These are phyloP conservation scores for Batkoa obscura DNA, from an alignment of 371 early-diverging fungal species.

Conservation along the genomic window DNA sequence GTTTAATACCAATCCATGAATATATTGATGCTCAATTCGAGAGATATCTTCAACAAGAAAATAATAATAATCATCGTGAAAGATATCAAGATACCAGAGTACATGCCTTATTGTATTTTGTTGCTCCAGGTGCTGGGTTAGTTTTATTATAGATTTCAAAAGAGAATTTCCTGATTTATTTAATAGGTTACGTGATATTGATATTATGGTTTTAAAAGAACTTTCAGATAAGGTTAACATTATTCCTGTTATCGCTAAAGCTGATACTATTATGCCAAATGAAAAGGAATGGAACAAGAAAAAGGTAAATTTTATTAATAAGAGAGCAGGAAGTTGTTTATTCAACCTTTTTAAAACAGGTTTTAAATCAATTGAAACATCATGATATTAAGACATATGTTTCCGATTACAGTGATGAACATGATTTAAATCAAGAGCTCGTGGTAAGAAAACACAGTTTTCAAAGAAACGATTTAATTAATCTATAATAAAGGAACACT, in stretches of 20 bases:
- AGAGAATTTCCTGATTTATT: slow-evolving; percentile 24
- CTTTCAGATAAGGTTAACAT: slow-evolving; percentile 69
- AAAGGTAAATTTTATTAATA: slow-evolving; percentile 19
- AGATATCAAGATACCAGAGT: slow-evolving; percentile 63
- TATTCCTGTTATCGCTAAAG: slow-evolving; percentile 68
- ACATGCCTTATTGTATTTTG: slow-evolving; percentile 88
- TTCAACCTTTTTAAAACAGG: slow-evolving; percentile 9
- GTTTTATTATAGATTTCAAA: slow-evolving; percentile 3
- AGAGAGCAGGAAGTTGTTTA: background rate
- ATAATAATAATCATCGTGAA: slow-evolving; percentile 58
- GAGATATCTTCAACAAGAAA: slow-evolving; percentile 72
- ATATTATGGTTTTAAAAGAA: slow-evolving; percentile 66
- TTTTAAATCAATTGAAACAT: slow-evolving; percentile 48
- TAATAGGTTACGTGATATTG: slow-evolving; percentile 62
- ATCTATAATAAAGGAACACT: slow-evolving; percentile 25
- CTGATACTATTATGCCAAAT: slow-evolving; percentile 41
- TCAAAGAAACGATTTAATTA: background rate
- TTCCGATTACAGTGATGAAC: slow-evolving; percentile 24
- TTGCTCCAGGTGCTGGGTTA: slow-evolving; percentile 79
- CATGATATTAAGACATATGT: slow-evolving; percentile 56
- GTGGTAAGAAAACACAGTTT: slow-evolving; percentile 20
- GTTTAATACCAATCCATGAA: slow-evolving; percentile 53
- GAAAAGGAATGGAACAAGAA: slow-evolving; percentile 38
- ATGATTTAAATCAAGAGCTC: slow-evolving; percentile 49
- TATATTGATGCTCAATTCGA: slow-evolving; percentile 88